Percentiles rank a stretch among this genome's conserved stretches.
These are phyloP conservation scores for Globisporangium yorkense DNA, from an alignment of 352 stramenopile genomes.

Conservation along the genomic window DNA sequence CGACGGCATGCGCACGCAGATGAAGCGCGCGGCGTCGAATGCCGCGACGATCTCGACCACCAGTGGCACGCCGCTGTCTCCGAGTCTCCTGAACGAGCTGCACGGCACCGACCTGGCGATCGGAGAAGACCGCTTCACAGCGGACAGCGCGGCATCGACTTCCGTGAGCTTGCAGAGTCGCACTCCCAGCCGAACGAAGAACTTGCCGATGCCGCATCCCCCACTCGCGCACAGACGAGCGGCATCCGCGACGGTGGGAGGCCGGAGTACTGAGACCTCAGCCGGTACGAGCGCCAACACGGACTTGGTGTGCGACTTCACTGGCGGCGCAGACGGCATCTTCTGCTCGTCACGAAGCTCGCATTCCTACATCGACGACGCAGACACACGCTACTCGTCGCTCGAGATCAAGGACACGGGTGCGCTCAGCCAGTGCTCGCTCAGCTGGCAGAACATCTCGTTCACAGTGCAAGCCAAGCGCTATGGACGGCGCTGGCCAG, in stretches of 20 bases:
- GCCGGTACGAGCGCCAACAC: background rate
- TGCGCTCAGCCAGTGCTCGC: slow-evolving; percentile 19
- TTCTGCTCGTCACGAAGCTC: background rate
- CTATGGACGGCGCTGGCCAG: background rate
- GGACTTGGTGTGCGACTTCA: background rate
- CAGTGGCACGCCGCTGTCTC: slow-evolving; percentile 1
- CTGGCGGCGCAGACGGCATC: background rate
- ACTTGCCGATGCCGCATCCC: background rate
- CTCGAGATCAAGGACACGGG: slow-evolving; percentile 18
- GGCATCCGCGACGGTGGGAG: background rate
- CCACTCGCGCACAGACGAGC: background rate
- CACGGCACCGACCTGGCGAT: background rate
- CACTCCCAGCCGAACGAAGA: background rate
- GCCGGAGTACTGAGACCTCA: background rate
- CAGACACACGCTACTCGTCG: background rate
- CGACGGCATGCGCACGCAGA: background rate
- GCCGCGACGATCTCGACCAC: slow-evolving; percentile 2
- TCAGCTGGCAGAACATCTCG: slow-evolving; percentile 22
- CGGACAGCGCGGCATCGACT: background rate
- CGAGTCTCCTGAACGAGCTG: slow-evolving; percentile 4
- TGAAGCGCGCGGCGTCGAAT: slow-evolving; percentile 7
- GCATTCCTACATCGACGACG: background rate
- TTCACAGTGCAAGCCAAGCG: slow-evolving; percentile 15
- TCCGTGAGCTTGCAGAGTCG: background rate
- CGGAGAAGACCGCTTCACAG: background rate